These are phyloP conservation scores for Haplosporangium sp. DNA, from an alignment of 371 early-diverging fungal species.

Conservation along the genomic window DNA sequence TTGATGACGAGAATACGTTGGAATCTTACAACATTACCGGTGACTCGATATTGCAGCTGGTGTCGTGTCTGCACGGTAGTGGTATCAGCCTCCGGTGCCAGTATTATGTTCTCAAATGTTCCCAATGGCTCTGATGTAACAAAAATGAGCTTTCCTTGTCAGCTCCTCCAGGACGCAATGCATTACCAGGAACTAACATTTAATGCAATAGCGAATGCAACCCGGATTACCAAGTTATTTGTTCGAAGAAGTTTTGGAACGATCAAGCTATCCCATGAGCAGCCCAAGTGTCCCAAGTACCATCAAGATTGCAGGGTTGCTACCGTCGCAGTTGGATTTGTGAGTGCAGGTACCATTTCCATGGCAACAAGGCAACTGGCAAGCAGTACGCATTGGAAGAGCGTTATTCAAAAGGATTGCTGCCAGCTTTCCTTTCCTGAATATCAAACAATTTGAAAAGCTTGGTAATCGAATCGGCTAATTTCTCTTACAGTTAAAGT, in stretches of 20 bases:
- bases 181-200: constrained; percentile 12
- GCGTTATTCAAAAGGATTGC: not conserved
- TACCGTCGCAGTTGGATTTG: constrained; percentile 4
- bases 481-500: too few species aligned
- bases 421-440: constrained; percentile 9
- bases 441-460: constrained; percentile 7
- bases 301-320: not conserved
- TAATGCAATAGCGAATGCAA: constrained; percentile 20
- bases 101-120: constrained; percentile 16
- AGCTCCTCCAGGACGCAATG: constrained; percentile 9
- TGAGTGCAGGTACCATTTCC: constrained; percentile 30
- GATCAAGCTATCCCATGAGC: constrained; percentile 11
- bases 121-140: not conserved
- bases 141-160: not conserved
- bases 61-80: constrained; percentile 86
- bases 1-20: constrained; percentile 75
- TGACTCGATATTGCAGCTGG: constrained; percentile 88
- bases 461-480: constrained; percentile 16
- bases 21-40: constrained; percentile 54
- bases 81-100: not conserved
- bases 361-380: constrained; percentile 10
- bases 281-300: constrained; percentile 24
- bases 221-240: constrained; percentile 3
- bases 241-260: not conserved
- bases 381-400: constrained; percentile 13